Evolutionary conservation across 2,329 filamentous ascomycete species (phyloP).

Genomic region (Aschersonia sp.): DNA sequence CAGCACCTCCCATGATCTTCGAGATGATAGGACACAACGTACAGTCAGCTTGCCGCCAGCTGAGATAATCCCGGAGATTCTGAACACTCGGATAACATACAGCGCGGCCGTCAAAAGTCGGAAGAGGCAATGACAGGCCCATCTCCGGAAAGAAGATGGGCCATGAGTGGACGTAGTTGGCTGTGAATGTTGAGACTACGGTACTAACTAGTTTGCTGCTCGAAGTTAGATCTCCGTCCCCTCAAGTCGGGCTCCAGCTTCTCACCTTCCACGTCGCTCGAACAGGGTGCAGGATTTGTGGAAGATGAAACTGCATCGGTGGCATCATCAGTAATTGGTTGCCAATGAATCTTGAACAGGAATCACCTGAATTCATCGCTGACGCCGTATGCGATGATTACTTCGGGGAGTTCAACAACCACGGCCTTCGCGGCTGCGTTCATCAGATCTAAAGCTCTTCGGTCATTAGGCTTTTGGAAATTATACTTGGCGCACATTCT

Average conservation of each 20-base stretch:
- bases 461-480: slow-evolving; percentile 89
- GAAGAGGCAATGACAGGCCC: slow-evolving; percentile 57
- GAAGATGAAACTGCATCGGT: slow-evolving; percentile 63
- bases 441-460: slow-evolving; percentile 79
- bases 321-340: neutral
- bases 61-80: slow-evolving; percentile 87
- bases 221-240: neutral
- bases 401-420: slow-evolving; percentile 68
- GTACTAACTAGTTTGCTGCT: slow-evolving; percentile 78
- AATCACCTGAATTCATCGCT: slow-evolving; percentile 78
- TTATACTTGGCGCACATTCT: slow-evolving; percentile 72
- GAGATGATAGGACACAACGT: slow-evolving; percentile 16
- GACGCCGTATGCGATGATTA: slow-evolving; percentile 79
- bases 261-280: slow-evolving; percentile 65
- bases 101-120: slow-evolving; percentile 84
- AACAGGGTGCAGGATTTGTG: slow-evolving; percentile 73
- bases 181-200: slow-evolving; percentile 83
- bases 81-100: slow-evolving; percentile 74
- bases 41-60: slow-evolving; percentile 96
- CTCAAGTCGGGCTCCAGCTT: neutral
- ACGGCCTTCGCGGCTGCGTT: slow-evolving; percentile 81
- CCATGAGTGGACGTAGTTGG: slow-evolving; percentile 80
- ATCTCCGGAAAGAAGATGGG: slow-evolving; percentile 56
- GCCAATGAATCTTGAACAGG: neutral
- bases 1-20: slow-evolving; percentile 4